Evolutionary conservation across 768 basidiomycete genomes (phyloP), one percentile per base, ranked within the genome.

Genomic region (Mrakia hoshinonis): DNA sequence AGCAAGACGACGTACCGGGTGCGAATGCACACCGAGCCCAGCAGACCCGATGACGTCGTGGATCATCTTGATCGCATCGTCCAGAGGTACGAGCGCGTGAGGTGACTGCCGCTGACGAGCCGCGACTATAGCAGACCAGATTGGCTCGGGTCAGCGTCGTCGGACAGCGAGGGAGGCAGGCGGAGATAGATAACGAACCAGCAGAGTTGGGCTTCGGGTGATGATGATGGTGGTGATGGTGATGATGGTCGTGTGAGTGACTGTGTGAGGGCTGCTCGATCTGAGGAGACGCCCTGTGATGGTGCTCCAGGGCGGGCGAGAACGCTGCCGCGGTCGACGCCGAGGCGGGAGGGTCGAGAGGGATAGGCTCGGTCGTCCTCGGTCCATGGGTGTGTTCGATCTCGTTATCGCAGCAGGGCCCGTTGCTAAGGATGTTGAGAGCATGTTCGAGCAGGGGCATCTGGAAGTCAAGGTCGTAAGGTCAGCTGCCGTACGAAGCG

Each of bases 101-200:
- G 90, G 91, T 0, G 91, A 93, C 39, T 85, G 79, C 43, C 92
- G 84, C 74, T 87, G 87, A 10, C 92, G 86, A 24, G 85, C 81
- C 15, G 90, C 84, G 10, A 85, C 90, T 91, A 76, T 22, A 86
- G 83, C 6, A 88, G 89, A 75, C 91, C 89, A 77, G 3, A 7
- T 49, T 6, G 10, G 6, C 15, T 51, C 34, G 54, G 26, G 22
- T 43, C 12, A 36, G 22, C 29, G 10, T 22, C 12, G 47, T 87
- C 85, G 18, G 89, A 87, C 15, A 89, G 79, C 7, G 85, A 64
- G 36, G 20, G 29, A n/a, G 47, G 7, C 9, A 12, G 51, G 20
- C 47, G 9, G 24, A 6, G 29, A 4, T 12, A 60, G 24, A 12
- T 26, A 3, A 60, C 68, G 11, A 24, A 60, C 55, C 68, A 20